These are phyloP conservation scores for Auriscalpium orientale DNA, from an alignment of 768 basidiomycete species.

Conservation along the genomic window DNA sequence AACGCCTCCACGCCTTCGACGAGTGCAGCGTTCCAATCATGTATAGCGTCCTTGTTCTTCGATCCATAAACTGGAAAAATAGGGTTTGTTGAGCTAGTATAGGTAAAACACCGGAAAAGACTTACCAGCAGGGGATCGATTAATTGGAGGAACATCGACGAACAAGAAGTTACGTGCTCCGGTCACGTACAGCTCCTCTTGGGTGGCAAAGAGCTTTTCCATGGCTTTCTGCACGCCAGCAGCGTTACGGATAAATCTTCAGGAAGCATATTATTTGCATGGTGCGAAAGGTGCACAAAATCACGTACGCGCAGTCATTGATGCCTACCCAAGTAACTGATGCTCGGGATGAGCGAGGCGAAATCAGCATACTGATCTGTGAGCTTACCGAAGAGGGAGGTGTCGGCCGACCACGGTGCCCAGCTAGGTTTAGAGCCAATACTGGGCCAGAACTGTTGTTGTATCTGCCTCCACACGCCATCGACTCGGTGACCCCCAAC, in stretches of 20 bases:
- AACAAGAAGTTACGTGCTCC: conserved; percentile 49
- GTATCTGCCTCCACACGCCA: conserved; percentile 36
- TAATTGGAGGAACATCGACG: conserved; percentile 51
- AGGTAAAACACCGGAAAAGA: not conserved
- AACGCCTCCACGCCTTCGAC: conserved; percentile 28
- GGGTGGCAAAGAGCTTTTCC: conserved; percentile 32
- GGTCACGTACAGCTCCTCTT: conserved; percentile 40
- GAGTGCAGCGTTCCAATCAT: conserved; percentile 41
- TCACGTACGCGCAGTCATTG: conserved; percentile 51
- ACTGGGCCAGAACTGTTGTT: conserved; percentile 29
- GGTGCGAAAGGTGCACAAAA: not conserved
- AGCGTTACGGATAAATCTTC: conserved; percentile 11
- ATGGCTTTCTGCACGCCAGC: conserved; percentile 20
- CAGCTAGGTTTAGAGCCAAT: conserved; percentile 18
- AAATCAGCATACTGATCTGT: not conserved
- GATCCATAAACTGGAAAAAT: not conserved
- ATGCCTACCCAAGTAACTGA: conserved; percentile 62
- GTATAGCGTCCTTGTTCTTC: conserved; percentile 1
- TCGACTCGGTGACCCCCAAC: conserved; percentile 40
- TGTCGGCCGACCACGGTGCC: conserved; percentile 18
- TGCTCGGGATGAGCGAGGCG: not conserved
- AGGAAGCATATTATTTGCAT: no score
- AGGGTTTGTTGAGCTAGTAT: not conserved
- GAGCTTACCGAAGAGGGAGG: conserved; percentile 22
- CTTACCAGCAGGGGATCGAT: conserved; percentile 36